These are phyloP conservation scores for Spinellus fusiger DNA, from an alignment of 192 early-diverging fungal genomes.

Conservation along the genomic window DNA sequence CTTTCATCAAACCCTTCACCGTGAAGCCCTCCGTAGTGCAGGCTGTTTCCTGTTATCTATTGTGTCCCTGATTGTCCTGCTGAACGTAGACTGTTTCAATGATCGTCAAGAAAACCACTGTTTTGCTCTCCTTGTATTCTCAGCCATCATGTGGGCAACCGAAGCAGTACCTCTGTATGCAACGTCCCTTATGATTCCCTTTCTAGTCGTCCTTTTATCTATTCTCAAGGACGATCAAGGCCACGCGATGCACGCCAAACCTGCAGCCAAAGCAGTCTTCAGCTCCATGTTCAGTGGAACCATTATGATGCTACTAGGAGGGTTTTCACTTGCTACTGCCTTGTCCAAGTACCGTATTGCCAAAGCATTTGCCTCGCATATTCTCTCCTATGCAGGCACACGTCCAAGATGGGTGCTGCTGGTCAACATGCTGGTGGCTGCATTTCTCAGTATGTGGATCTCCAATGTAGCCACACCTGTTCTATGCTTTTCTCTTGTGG, in stretches of 20 bases:
- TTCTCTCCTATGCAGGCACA: conserved; percentile 64
- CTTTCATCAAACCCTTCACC: conserved; percentile 6
- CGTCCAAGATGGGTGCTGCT: conserved; percentile 59
- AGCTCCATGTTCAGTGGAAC: conserved; percentile 69
- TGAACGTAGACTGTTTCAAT: conserved; percentile 57
- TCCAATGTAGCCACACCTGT: conserved; percentile 77
- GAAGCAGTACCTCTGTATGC: conserved; percentile 72
- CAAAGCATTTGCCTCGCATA: conserved; percentile 55
- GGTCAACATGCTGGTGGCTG: conserved; percentile 72
- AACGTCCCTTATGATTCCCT: conserved; percentile 62
- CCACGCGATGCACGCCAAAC: conserved; percentile 27
- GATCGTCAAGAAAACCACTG: conserved; percentile 73
- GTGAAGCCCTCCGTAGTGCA: conserved; percentile 8
- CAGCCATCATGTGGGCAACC: conserved; percentile 82
- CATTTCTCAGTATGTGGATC: conserved; percentile 76
- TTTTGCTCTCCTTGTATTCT: conserved; percentile 80
- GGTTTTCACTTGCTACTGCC: conserved; percentile 70
- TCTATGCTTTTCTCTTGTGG: conserved; percentile 63
- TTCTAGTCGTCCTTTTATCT: conserved; percentile 56
- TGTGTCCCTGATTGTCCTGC: conserved; percentile 50
- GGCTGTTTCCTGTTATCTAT: conserved; percentile 44
- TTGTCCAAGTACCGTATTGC: conserved; percentile 72
- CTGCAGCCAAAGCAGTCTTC: conserved; percentile 59
- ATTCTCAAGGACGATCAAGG: conserved; percentile 51
- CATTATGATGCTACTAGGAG: conserved; percentile 73